These are phyloP conservation scores for Pholiota molesta DNA, from an alignment of 768 basidiomycete species.

Conservation along the genomic window DNA sequence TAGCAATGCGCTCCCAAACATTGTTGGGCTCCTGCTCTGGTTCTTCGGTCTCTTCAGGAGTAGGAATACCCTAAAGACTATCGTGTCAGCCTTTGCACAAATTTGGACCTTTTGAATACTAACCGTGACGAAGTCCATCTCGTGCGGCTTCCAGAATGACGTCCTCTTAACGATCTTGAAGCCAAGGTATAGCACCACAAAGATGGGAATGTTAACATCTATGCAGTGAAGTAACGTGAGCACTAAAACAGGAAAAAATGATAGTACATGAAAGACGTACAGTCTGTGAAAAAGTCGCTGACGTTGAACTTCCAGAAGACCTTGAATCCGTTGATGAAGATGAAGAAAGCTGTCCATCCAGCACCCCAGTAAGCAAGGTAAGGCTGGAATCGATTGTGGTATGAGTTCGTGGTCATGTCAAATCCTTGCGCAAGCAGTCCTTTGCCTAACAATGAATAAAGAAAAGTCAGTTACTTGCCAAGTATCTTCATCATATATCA, in stretches of 20 bases:
- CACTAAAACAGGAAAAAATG: background rate
- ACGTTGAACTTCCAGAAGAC: slow-evolving; percentile 69
- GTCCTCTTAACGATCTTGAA: slow-evolving; percentile 46
- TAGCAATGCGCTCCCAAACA: slow-evolving; percentile 51
- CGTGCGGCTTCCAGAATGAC: slow-evolving; percentile 53
- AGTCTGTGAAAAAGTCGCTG: slow-evolving; percentile 48
- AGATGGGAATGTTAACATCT: slow-evolving; percentile 55
- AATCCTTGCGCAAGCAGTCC: slow-evolving; percentile 70
- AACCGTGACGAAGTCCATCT: slow-evolving; percentile 77
- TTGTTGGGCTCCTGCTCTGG: slow-evolving; percentile 54
- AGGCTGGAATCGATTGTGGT: slow-evolving; percentile 64
- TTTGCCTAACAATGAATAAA: slow-evolving; percentile 40
- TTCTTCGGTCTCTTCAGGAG: slow-evolving; percentile 67
- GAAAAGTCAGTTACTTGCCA: background rate
- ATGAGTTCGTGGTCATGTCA: slow-evolving; percentile 62
- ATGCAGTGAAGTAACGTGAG: background rate
- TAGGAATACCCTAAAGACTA: slow-evolving; percentile 58
- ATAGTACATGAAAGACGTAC: slow-evolving; percentile 26
- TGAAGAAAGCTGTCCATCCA: slow-evolving; percentile 65
- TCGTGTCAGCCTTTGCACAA: slow-evolving; percentile 1
- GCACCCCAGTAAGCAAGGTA: slow-evolving; percentile 73
- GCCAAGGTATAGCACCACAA: slow-evolving; percentile 43
- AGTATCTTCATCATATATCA: background rate
- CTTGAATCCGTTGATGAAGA: slow-evolving; percentile 51
- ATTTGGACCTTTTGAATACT: slow-evolving; percentile 25